Conservation (phyloP, 1,284 basidiomycete genomes). For the Tilletia horrida region DNA sequence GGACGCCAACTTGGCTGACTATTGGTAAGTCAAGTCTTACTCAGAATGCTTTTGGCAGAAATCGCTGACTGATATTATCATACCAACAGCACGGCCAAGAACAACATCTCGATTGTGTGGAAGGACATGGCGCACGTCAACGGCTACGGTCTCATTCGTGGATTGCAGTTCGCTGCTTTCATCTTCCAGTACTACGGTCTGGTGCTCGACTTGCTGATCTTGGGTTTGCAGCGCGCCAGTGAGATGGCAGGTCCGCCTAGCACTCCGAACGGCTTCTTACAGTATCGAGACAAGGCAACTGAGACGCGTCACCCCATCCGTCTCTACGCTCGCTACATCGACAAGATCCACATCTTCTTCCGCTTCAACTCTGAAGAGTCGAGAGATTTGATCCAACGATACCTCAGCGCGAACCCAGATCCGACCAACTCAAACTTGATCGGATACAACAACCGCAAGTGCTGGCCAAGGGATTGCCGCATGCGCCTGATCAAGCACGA, state of each 20-base stretch:
- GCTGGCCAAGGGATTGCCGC: slow-evolving; percentile 97
- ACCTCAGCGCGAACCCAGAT: slow-evolving; percentile 92
- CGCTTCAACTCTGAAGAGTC: slow-evolving; percentile 97
- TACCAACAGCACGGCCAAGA: slow-evolving; percentile 49
- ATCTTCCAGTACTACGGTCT: slow-evolving; percentile 56
- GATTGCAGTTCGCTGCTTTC: slow-evolving; percentile 53
- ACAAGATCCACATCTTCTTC: slow-evolving; percentile 69
- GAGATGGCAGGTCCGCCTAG: slow-evolving; percentile 54
- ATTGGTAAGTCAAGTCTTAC: slow-evolving; percentile 22
- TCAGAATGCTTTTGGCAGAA: too few relatives aligned
- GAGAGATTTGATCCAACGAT: slow-evolving; percentile 94
- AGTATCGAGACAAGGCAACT: slow-evolving; percentile 47
- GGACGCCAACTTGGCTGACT: slow-evolving; percentile 55
- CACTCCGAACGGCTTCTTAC: slow-evolving; percentile 53
- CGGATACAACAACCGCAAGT: slow-evolving; percentile 98
- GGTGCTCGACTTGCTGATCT: slow-evolving; percentile 51
- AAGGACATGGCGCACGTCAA: slow-evolving; percentile 56
- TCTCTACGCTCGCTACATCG: slow-evolving; percentile 53
- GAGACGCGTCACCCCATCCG: slow-evolving; percentile 53
- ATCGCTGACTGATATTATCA: not conserved
- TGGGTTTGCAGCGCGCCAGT: slow-evolving; percentile 52
- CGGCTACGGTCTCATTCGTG: slow-evolving; percentile 53
- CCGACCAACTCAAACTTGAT: slow-evolving; percentile 98
- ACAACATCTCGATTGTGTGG: slow-evolving; percentile 55
- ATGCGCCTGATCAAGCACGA: slow-evolving; percentile 99